These are phyloP conservation scores for Picochlorum sp. DNA, from an alignment of 139 green algal species.

Conservation along the genomic window DNA sequence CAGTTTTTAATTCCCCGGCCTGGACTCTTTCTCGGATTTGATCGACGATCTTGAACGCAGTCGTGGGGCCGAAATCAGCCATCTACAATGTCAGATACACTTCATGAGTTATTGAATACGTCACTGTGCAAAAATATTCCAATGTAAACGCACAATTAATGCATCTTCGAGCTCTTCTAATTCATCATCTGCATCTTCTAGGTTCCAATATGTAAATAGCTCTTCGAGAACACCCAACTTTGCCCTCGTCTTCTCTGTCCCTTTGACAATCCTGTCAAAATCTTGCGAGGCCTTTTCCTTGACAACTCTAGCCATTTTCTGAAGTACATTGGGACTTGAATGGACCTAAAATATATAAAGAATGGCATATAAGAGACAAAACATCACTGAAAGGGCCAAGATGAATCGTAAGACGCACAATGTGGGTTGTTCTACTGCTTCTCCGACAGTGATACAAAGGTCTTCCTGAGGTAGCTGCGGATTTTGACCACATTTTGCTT, in stretches of 20 bases:
- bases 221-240: constrained; percentile 90
- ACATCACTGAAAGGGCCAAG: background rate
- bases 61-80: constrained; percentile 84
- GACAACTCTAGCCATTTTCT: constrained; percentile 76
- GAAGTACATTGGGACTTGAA: constrained; percentile 21
- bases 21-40: constrained; percentile 61
- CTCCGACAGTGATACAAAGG: no score
- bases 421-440: no score
- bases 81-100: constrained; percentile 36
- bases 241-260: constrained; percentile 84
- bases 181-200: constrained; percentile 82
- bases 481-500: background rate
- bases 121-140: background rate
- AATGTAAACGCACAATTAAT: constrained; percentile 58
- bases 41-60: constrained; percentile 78
- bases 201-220: constrained; percentile 83
- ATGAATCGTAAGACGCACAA: no score
- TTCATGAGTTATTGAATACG: background rate
- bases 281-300: constrained; percentile 85
- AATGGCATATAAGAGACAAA: background rate
- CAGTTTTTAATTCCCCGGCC: constrained; percentile 57
- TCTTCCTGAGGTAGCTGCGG: no score
- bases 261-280: constrained; percentile 77
- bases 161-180: constrained; percentile 93
- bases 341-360: background rate